phyloP scores from a whole-genome alignment of 208 protist genomes.

The Phytomonas serpens region DNA sequence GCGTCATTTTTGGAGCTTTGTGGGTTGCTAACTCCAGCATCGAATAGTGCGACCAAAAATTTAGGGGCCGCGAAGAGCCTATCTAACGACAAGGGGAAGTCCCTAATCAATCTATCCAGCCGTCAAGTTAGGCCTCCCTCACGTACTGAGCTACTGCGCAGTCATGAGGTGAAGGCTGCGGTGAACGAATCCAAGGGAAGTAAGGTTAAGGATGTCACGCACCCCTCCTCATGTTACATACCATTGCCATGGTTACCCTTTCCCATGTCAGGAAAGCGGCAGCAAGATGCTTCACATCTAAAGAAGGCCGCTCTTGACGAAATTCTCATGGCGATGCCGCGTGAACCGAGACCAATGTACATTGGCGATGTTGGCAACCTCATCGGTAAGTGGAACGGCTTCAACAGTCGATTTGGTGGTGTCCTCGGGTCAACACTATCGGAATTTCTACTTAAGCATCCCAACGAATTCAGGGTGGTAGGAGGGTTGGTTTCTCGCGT shows the following conservation, averaged over 20 bases:
- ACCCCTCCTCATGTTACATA: conserved; percentile 16
- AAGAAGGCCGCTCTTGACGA: conserved; percentile 56
- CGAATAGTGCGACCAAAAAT: background rate
- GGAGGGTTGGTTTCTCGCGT: conserved; percentile 62
- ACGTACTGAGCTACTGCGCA: conserved; percentile 25
- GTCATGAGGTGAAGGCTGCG: conserved; percentile 32
- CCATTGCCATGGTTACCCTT: conserved; percentile 40
- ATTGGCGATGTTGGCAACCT: conserved; percentile 80
- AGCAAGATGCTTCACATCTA: conserved; percentile 34
- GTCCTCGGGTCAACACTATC: conserved; percentile 56
- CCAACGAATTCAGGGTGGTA: conserved; percentile 54
- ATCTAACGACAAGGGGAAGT: conserved; percentile 1
- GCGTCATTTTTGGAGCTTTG: conserved; percentile 45
- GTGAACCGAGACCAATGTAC: conserved; percentile 66
- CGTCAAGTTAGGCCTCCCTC: conserved; percentile 17
- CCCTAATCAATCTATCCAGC: conserved; percentile 10
- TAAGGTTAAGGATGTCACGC: background rate
- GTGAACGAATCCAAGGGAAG: background rate
- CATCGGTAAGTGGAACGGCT: conserved; percentile 78
- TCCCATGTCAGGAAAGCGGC: conserved; percentile 40
- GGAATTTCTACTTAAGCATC: conserved; percentile 62
- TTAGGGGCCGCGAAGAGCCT: conserved; percentile 13
- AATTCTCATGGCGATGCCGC: conserved; percentile 83
- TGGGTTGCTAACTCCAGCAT: conserved; percentile 19
- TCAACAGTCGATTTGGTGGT: conserved; percentile 78